Percentiles rank a stretch among this genome's conserved stretches.
phyloP scores from a whole-genome alignment of 1,284 basidiomycete species.

The Golubevia sp. region DNA sequence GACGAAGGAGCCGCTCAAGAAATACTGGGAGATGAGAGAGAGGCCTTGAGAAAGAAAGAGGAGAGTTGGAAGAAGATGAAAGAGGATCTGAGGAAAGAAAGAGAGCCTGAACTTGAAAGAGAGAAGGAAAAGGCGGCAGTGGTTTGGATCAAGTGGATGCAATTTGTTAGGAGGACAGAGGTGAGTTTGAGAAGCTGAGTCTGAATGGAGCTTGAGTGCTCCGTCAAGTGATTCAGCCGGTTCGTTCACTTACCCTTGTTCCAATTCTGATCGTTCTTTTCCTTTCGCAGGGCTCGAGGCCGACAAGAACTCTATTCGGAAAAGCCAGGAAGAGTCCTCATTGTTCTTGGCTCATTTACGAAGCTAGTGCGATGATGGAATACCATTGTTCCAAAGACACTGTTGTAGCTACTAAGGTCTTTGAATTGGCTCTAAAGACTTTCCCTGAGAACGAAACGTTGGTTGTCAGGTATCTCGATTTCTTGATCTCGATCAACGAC shows the following conservation, averaged over 20 bases:
- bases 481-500: conserved; percentile 57
- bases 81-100: conserved; percentile 21
- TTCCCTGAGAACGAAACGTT: conserved; percentile 40
- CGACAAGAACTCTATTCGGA: conserved; percentile 44
- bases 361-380: conserved; percentile 59
- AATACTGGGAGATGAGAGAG: conserved; percentile 40
- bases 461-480: conserved; percentile 45
- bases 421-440: conserved; percentile 55
- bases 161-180: conserved; percentile 51
- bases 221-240: neutral
- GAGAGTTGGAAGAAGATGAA: conserved; percentile 34
- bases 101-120: conserved; percentile 32
- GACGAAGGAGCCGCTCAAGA: conserved; percentile 38
- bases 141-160: conserved; percentile 60
- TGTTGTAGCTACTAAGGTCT: conserved; percentile 54
- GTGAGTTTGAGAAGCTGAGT: conserved; percentile 13
- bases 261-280: neutral
- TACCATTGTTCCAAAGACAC: conserved; percentile 59
- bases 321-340: conserved; percentile 47
- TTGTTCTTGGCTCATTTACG: conserved; percentile 57
- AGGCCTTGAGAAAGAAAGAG: conserved; percentile 32
- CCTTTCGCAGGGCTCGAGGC: conserved; percentile 33
- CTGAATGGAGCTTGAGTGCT: neutral
- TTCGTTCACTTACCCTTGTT: neutral
- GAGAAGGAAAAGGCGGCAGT: conserved; percentile 45